Evolutionary conservation across 2,329 filamentous ascomycete genomes (phyloP).

Genomic region (Fusarium circinatum): DNA sequence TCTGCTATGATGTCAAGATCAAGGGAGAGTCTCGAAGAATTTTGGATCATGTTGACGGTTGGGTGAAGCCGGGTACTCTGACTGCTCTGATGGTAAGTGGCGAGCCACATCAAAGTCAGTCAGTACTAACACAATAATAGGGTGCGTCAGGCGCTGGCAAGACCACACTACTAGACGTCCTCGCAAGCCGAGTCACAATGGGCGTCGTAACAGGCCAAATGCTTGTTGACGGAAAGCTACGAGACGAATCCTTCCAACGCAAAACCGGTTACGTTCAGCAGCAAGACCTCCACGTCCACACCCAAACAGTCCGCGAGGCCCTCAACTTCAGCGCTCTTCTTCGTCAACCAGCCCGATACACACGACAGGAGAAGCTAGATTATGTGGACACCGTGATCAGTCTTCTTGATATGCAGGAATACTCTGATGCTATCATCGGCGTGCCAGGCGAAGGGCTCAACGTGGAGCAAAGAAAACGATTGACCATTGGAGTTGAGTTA

Average conservation of each 20-base stretch:
- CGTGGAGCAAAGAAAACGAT: conserved; percentile 67
- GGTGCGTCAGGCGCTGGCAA: conserved; percentile 84
- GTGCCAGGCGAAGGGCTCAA: conserved; percentile 67
- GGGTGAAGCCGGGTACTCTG: conserved; percentile 78
- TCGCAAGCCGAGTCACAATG: conserved; percentile 85
- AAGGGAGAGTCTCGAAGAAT: conserved; percentile 71
- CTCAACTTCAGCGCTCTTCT: conserved; percentile 83
- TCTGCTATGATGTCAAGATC: conserved; percentile 79
- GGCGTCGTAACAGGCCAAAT: conserved; percentile 86
- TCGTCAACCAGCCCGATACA: conserved; percentile 76
- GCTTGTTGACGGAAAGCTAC: conserved; percentile 68
- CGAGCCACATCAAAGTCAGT: conserved; percentile 80
- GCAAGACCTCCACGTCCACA: conserved; percentile 84
- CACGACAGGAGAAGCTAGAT: conserved; percentile 76
- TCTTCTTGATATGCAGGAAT: conserved; percentile 71
- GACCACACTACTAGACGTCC: conserved; percentile 83
- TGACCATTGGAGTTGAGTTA: conserved; percentile 67
- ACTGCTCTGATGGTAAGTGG: conserved; percentile 72
- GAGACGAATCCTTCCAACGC: conserved; percentile 83
- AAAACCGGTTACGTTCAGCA: conserved; percentile 91
- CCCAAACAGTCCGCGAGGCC: conserved; percentile 84
- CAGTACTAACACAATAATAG: conserved; percentile 83
- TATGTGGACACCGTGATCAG: conserved; percentile 82
- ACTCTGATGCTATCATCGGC: conserved; percentile 71
- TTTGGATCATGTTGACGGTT: conserved; percentile 75